Evolutionary conservation across 805 yeast genomes (phyloP).

Genomic region (Yarrowia sp.): DNA sequence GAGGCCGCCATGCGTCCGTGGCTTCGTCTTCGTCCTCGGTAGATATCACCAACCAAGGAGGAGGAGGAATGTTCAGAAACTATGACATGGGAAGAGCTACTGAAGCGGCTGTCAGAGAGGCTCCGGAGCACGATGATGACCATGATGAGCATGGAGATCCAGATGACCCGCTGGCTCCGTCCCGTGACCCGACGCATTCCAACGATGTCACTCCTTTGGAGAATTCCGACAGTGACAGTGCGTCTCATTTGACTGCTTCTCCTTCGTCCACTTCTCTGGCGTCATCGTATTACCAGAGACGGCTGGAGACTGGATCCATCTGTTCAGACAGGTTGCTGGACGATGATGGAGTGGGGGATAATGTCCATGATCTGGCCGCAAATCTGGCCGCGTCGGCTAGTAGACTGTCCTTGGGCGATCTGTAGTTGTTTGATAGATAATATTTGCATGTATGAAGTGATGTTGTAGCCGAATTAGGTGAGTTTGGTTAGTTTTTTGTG

Average conservation of each 20-base stretch:
- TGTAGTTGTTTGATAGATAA: background rate
- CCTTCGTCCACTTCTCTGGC: background rate
- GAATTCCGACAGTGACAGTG: background rate
- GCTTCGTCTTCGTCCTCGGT: background rate
- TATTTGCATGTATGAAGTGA: background rate
- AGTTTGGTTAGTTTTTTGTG: too few relatives aligned
- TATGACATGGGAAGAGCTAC: background rate
- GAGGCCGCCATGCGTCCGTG: background rate
- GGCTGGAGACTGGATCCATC: constrained; percentile 7
- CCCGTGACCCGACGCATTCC: background rate
- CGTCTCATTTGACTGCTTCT: background rate
- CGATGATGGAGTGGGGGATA: constrained; percentile 12
- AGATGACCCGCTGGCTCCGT: background rate
- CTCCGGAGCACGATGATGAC: background rate
- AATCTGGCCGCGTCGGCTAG: background rate
- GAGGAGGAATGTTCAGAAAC: background rate
- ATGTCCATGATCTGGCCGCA: background rate
- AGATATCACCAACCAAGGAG: constrained; percentile 1
- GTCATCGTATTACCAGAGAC: background rate
- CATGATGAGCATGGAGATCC: background rate
- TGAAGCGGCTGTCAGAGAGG: background rate
- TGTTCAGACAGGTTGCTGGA: constrained; percentile 8
- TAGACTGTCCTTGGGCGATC: background rate
- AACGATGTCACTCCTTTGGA: background rate
- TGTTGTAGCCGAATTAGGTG: background rate